These are phyloP conservation scores for Gyrodon lividus DNA, from an alignment of 768 basidiomycete species.

Conservation along the genomic window DNA sequence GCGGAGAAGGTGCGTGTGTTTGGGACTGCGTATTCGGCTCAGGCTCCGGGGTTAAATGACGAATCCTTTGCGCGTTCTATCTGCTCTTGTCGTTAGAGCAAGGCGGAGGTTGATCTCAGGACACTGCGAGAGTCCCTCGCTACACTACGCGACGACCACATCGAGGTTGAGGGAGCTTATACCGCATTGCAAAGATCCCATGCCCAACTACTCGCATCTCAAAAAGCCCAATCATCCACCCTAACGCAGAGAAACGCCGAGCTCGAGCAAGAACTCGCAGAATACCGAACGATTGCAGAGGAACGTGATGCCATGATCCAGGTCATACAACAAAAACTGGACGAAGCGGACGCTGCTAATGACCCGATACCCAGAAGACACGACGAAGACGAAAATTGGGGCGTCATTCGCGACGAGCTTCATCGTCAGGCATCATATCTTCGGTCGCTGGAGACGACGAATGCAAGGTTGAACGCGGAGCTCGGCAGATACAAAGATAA, in stretches of 20 bases:
- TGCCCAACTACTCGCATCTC: constrained; percentile 47
- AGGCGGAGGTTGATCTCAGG: constrained; percentile 51
- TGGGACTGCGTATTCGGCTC: background rate
- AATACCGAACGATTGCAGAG: constrained; percentile 40
- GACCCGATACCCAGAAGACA: constrained; percentile 26
- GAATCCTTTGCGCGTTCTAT: no score
- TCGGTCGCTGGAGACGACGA: constrained; percentile 56
- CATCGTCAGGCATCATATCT: constrained; percentile 63
- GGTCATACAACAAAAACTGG: constrained; percentile 47
- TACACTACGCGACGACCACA: constrained; percentile 53
- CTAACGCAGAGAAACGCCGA: constrained; percentile 45
- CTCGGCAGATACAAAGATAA: constrained; percentile 52
- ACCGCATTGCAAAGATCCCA: constrained; percentile 47
- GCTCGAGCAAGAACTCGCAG: constrained; percentile 48
- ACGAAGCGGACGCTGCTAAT: constrained; percentile 40
- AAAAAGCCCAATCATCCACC: constrained; percentile 51
- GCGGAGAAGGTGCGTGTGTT: constrained; percentile 57
- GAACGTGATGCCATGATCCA: constrained; percentile 41
- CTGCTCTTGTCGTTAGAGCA: constrained; percentile 38
- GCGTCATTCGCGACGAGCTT: constrained; percentile 64
- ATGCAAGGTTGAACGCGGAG: constrained; percentile 55
- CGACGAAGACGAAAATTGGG: constrained; percentile 56
- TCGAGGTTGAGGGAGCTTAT: constrained; percentile 60
- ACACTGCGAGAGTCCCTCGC: constrained; percentile 48
- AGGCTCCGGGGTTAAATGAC: background rate